Percentiles rank a stretch among this genome's conserved stretches.
Conservation (phyloP, 2,329 filamentous ascomycete genomes). For the Cladophialophora chaetospira region DNA sequence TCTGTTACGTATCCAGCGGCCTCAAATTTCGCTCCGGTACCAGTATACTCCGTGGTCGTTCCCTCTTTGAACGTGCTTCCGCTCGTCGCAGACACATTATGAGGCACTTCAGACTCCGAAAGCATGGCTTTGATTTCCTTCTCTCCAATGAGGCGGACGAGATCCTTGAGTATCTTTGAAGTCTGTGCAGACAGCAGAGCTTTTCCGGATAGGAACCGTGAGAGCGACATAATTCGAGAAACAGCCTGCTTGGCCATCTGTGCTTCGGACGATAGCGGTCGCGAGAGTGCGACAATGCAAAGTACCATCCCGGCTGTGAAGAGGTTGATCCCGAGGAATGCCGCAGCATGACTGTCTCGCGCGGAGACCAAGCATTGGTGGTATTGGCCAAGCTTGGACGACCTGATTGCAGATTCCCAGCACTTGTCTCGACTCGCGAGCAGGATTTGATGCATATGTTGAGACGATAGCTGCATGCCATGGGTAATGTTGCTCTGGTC, state of each 20-base stretch:
- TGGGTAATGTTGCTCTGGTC: slow-evolving; percentile 37
- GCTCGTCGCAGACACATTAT: neutral
- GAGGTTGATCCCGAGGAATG: slow-evolving; percentile 50
- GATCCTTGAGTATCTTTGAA: slow-evolving; percentile 27
- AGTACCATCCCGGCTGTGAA: slow-evolving; percentile 51
- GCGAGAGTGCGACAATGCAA: slow-evolving; percentile 45
- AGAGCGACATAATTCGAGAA: slow-evolving; percentile 46
- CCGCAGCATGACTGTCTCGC: slow-evolving; percentile 47
- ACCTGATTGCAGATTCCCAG: slow-evolving; percentile 25
- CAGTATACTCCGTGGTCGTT: neutral
- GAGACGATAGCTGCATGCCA: slow-evolving; percentile 17
- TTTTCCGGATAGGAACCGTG: slow-evolving; percentile 41
- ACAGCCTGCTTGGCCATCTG: slow-evolving; percentile 48
- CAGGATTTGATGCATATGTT: slow-evolving; percentile 18
- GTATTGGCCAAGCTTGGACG: slow-evolving; percentile 22
- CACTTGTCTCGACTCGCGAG: slow-evolving; percentile 21
- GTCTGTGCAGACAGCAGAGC: slow-evolving; percentile 43
- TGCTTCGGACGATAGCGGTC: slow-evolving; percentile 46
- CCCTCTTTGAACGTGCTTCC: neutral
- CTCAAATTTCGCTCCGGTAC: no score
- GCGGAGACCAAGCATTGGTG: slow-evolving; percentile 32
- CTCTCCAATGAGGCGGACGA: slow-evolving; percentile 25
- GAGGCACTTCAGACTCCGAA: slow-evolving; percentile 13
- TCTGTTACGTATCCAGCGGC: no score
- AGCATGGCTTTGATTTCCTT: slow-evolving; percentile 30